Conservation (phyloP, 305 asterid species). For the Solanum aculeatissimum region DNA sequence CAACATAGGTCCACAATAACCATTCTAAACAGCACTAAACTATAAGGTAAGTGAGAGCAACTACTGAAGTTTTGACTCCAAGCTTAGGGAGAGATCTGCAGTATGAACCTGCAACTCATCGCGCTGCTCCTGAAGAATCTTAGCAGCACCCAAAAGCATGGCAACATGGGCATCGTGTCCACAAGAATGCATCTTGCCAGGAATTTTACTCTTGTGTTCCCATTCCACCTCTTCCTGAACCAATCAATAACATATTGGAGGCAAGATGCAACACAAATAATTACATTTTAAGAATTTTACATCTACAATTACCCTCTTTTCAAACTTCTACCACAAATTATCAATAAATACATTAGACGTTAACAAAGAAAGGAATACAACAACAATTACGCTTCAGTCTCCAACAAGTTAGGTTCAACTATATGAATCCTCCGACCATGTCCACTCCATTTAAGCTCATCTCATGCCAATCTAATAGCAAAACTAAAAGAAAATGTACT, state of each 20-base stretch:
- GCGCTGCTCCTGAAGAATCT: conserved; percentile 38
- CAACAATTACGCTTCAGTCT: neutral
- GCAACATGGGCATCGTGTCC: conserved; percentile 79
- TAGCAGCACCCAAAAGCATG: conserved; percentile 70
- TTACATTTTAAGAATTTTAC: neutral
- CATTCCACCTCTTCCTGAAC: conserved; percentile 57
- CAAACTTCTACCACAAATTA: neutral
- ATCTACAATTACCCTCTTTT: neutral
- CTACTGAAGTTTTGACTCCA: neutral
- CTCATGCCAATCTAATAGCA: too few relatives aligned
- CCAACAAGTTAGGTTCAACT: neutral
- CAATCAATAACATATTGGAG: neutral
- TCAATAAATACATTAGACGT: neutral
- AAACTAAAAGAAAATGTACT: neutral
- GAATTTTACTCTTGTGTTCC: conserved; percentile 59
- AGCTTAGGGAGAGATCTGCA: neutral
- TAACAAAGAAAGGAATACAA: neutral
- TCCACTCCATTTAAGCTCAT: neutral
- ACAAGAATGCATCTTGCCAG: conserved; percentile 73
- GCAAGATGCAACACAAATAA: neutral
- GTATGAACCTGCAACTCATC: conserved; percentile 32
- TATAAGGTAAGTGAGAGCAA: neutral
- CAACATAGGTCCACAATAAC: neutral
- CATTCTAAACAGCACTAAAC: neutral
- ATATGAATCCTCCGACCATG: neutral